phyloP scores from a whole-genome alignment of 192 early-diverging fungal genomes.

The Coemansia sp. region DNA sequence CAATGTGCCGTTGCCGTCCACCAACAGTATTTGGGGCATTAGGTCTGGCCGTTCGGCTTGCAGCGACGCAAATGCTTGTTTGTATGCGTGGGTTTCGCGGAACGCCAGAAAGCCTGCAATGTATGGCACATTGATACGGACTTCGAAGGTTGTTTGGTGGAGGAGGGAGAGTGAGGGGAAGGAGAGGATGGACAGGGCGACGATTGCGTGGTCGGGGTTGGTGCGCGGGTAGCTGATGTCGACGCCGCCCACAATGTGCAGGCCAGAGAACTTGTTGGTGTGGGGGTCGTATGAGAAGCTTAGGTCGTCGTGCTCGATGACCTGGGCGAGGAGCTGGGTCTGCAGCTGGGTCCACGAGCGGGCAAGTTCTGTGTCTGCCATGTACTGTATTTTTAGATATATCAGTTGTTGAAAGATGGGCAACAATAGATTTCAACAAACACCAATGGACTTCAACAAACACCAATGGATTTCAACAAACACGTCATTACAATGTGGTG shows the following conservation, averaged over 20 bases:
- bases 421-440: no score
- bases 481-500: no score
- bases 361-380: no score
- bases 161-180: conserved; percentile 67
- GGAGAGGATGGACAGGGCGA: conserved; percentile 68
- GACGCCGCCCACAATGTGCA: conserved; percentile 70
- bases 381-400: no score
- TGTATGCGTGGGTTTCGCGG: conserved; percentile 71
- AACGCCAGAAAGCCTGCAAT: conserved; percentile 90
- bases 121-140: conserved; percentile 73
- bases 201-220: conserved; percentile 57
- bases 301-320: conserved; percentile 13
- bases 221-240: conserved; percentile 69
- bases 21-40: conserved; percentile 74
- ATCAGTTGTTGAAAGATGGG: no score
- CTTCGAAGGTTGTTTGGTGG: conserved; percentile 59
- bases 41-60: conserved; percentile 51
- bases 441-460: no score
- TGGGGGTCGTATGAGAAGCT: conserved; percentile 11
- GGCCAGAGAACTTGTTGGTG: conserved; percentile 12
- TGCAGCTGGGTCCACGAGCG: conserved; percentile 18
- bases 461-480: no score
- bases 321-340: conserved; percentile 20
- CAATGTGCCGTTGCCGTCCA: conserved; percentile 85
- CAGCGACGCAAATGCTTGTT: conserved; percentile 57